Percentiles rank a stretch among this genome's conserved stretches.
Conservation (phyloP, 768 basidiomycete genomes). For the Leccinellum rugosiceps region DNA sequence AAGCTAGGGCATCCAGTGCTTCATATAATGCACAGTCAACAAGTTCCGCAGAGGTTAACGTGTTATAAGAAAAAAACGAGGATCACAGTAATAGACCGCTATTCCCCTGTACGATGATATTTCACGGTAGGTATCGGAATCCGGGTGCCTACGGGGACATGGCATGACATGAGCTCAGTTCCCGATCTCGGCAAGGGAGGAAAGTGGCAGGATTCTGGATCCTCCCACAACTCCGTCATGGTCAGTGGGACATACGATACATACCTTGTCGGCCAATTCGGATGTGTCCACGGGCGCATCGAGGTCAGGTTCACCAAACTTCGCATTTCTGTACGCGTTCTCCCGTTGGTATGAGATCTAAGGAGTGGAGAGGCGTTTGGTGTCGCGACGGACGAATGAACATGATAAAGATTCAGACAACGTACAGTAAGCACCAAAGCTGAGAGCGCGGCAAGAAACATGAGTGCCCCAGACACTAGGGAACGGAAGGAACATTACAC, state of each 20-base stretch:
- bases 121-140: constrained; percentile 53
- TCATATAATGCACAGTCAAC: not conserved
- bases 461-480: constrained; percentile 12
- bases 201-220: too few relatives aligned
- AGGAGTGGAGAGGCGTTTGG: not conserved
- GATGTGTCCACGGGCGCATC: constrained; percentile 57
- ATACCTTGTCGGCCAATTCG: constrained; percentile 56
- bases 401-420: not conserved
- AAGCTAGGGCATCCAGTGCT: not conserved
- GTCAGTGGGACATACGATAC: not conserved
- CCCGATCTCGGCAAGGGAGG: not conserved
- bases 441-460: constrained; percentile 21
- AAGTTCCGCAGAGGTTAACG: not conserved
- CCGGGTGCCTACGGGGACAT: constrained; percentile 44
- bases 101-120: not conserved
- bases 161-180: not conserved
- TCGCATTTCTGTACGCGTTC: constrained; percentile 51
- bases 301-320: constrained; percentile 48
- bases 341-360: constrained; percentile 64
- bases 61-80: not conserved
- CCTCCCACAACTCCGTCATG: not conserved
- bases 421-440: constrained; percentile 22
- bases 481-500: not conserved
- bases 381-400: not conserved
- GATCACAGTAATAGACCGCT: not conserved